These are phyloP conservation scores for Neurospora sp. DNA, from an alignment of 495 filamentous ascomycete genomes.

Conservation along the genomic window DNA sequence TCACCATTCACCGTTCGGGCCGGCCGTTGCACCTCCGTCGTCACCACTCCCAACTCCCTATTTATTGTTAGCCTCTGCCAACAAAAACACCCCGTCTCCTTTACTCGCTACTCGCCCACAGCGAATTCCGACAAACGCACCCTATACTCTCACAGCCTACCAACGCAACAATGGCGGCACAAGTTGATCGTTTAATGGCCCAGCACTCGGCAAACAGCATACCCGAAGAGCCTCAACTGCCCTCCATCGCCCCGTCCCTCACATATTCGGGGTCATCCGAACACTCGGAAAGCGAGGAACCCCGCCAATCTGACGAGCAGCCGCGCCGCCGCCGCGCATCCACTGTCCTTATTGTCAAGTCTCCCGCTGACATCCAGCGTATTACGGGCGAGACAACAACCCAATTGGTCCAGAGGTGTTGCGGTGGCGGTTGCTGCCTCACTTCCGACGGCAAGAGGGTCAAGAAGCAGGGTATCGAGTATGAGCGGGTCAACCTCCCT, in stretches of 20 bases:
- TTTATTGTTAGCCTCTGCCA: background rate
- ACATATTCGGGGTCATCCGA: constrained; percentile 40
- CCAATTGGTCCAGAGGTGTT: constrained; percentile 62
- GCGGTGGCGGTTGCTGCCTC: constrained; percentile 88
- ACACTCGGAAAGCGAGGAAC: constrained; percentile 30
- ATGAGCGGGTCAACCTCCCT: constrained; percentile 53
- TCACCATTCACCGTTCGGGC: background rate
- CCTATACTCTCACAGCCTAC: background rate
- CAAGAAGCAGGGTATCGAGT: constrained; percentile 41
- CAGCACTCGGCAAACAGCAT: constrained; percentile 21
- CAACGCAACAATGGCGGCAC: constrained; percentile 18
- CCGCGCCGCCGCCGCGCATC: constrained; percentile 59
- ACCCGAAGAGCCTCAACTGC: constrained; percentile 25
- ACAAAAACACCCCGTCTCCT: background rate
- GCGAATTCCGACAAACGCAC: background rate
- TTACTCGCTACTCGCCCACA: background rate
- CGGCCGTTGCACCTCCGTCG: background rate
- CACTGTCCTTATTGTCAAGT: constrained; percentile 69
- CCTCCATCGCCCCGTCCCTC: constrained; percentile 39
- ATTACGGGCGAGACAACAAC: constrained; percentile 55
- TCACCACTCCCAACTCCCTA: background rate
- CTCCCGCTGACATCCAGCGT: constrained; percentile 60
- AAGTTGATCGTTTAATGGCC: constrained; percentile 21
- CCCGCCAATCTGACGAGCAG: constrained; percentile 15
- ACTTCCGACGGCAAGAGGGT: constrained; percentile 37